Evolutionary conservation across 2,329 filamentous ascomycete genomes (phyloP), one percentile per base, ranked within the genome.

Genomic region (Botrytis pseudocinerea): DNA sequence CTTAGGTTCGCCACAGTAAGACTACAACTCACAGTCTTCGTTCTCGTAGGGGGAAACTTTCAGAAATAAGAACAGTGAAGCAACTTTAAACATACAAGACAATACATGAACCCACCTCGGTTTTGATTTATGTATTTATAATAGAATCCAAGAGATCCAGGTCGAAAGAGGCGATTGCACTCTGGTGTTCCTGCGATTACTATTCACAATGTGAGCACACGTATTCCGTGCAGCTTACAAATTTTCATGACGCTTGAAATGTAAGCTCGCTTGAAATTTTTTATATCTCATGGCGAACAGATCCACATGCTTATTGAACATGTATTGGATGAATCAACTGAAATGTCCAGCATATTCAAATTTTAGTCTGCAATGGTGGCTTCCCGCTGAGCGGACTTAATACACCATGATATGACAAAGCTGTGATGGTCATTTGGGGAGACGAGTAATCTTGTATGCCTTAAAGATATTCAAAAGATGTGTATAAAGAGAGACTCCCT

Each of bases 31-130:
- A 14, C 5, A 61, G 22, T 16, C 59, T 61, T 61, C 2, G 14
- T 18, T 16, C 2, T 61, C 10, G 2, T 25, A 8, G 32, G 10
- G 25, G 1, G 1, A 1, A 54, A 28, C 14, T 7, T 28, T 0
- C 14, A 16, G 6, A 14, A 12, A 16, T 4, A 38, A 32, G 32
- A 10, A 12, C 5, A 18, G n/a, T 1, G n/a, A 28, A 9, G 6
- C 6, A 12, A 9, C 22, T 16, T 20, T 12, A 0, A n/a, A 10
- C 38, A 42, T 4, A 9, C 2, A 28, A 28, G 7, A 42, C 28
- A 28, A 28, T 14, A 8, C 22, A 18, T 62, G 10, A 20, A 62
- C 7, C 16, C 60, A 28, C 6, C 16, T n/a, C 6, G 1, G 12
- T 1, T 18, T n/a, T 9, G 2, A 7, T 25, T 4, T 1, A 9